phyloP scores from a whole-genome alignment of 345 rosid species.

The Eucalyptus curtisii region DNA sequence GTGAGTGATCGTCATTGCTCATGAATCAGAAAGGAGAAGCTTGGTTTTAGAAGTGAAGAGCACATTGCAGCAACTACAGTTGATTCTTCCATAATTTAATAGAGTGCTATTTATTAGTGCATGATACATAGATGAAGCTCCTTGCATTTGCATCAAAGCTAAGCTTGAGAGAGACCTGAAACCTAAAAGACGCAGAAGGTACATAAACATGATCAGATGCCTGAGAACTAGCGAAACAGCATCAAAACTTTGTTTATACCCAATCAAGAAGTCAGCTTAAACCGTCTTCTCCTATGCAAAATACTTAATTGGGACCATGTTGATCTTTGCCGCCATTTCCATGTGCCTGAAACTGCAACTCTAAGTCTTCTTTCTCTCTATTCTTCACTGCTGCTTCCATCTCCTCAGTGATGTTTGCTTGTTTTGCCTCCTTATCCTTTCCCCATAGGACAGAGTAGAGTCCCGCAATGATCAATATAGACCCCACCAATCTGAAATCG shows the following conservation, averaged over 20 bases:
- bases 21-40: not conserved
- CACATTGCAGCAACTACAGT: not conserved
- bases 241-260: not conserved
- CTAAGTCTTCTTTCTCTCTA: not conserved
- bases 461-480: constrained; percentile 58
- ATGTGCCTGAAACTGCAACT: not conserved
- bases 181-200: not conserved
- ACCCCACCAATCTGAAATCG: constrained; percentile 45
- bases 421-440: constrained; percentile 41
- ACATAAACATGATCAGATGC: not conserved
- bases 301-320: not conserved
- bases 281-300: not conserved
- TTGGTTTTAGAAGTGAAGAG: not conserved
- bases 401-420: not conserved
- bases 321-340: not conserved
- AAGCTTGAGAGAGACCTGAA: not conserved
- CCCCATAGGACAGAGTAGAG: constrained; percentile 89
- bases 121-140: not conserved
- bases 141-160: not conserved
- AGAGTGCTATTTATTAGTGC: not conserved
- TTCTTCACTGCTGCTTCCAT: not conserved
- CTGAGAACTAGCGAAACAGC: not conserved
- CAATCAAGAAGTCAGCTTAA: not conserved
- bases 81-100: not conserved
- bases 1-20: not conserved